Evolutionary conservation across 2,329 filamentous ascomycete species (phyloP), one percentile per base, ranked within the genome.

Genomic region (Aaosphaeria pasadenensis): DNA sequence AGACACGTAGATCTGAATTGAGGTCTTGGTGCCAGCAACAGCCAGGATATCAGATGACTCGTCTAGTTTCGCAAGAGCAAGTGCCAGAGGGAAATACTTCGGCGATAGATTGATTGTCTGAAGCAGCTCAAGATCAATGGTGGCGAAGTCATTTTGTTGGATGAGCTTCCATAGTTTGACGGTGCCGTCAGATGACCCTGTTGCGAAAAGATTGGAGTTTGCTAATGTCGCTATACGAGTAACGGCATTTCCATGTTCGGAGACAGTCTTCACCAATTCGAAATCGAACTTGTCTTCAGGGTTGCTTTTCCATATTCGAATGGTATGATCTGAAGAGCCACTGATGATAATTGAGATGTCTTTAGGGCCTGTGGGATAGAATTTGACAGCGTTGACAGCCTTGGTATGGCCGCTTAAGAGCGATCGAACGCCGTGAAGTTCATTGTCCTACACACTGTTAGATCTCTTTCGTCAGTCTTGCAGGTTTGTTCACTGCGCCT

Each of bases 301-400:
- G 32, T 69, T 57, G 28, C 66, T 51, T 51, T 66, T 66, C 83
- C 83, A 86, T 48, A 95, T 68, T 45, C 83, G 83, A 50, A 96
- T 73, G 5, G 82, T 82, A 59, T 86, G 85, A 74, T 97, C 92
- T 48, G 91, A 86, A 30, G 88, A 87, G 38, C 91, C 94, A 52
- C 85, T 91, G 50, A 96, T 66, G 28, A 99, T 76, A 50, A 87
- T 75, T 30, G 77, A 79, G 11, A 71, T 63, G 11, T 72, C 60
- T 13, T 79, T 74, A 5, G 69, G 71, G 13, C 74, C 71, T 31
- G 70, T 67, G 40, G 83, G 81, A 46, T 92, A 78, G 63, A 96
- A 95, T 59, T 84, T 87, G 45, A 97, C 83, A 7, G 86, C 89
- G 70, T 91, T 96, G 52, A 97, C 89, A 45, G 80, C 80, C 53